Evolutionary conservation across 306 rosid species (phyloP).

Genomic region (Castanospermum australe): DNA sequence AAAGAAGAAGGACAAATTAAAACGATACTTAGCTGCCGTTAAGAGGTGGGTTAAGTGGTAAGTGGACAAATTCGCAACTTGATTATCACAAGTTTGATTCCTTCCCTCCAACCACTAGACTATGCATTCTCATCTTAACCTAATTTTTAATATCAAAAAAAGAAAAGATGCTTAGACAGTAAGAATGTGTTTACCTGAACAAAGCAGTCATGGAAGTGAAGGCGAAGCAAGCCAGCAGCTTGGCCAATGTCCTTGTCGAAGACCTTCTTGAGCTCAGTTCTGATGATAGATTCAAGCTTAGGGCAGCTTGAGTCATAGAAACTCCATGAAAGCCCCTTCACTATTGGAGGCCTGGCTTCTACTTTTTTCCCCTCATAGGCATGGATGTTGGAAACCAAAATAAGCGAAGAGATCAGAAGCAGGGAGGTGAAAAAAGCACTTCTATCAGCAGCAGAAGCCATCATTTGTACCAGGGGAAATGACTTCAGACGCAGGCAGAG

Average conservation of each 20-base stretch:
- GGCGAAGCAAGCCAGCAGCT: constrained; percentile 79
- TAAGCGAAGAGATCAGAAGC: constrained; percentile 26
- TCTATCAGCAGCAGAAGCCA: constrained; percentile 8
- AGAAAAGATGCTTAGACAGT: too few species aligned
- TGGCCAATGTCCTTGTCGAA: constrained; percentile 54
- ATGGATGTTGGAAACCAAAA: not conserved
- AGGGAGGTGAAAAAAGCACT: not conserved
- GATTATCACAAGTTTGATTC: too few species aligned
- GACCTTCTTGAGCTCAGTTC: constrained; percentile 55
- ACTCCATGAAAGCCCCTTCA: constrained; percentile 35
- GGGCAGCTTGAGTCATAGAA: constrained; percentile 50
- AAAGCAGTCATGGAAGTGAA: constrained; percentile 83
- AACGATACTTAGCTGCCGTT: too few species aligned
- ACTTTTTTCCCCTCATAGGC: constrained; percentile 31
- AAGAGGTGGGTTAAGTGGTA: too few species aligned
- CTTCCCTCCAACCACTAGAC: too few species aligned
- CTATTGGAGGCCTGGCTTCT: constrained; percentile 29
- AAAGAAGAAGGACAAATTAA: too few species aligned
- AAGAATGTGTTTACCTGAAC: constrained; percentile 83
- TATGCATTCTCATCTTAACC: too few species aligned
- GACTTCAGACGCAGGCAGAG: too few species aligned
- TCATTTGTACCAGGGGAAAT: not conserved
- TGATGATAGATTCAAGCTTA: constrained; percentile 43
- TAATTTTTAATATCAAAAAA: too few species aligned
- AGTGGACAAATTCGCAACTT: too few species aligned